Conservation (phyloP, 257 asterid genomes). For the Parsonsia alboflavescens region DNA sequence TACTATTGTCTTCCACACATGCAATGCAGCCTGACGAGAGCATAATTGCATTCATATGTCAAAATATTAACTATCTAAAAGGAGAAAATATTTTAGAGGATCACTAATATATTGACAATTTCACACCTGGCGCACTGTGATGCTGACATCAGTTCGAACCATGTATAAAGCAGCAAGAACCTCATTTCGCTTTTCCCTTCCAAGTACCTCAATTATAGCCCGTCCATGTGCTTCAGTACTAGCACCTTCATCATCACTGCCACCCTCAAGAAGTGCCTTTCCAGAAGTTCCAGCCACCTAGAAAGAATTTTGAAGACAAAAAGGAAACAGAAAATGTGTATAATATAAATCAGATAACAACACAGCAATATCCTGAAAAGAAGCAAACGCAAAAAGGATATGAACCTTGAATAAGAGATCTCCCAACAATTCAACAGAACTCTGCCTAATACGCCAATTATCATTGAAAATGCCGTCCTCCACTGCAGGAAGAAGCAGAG, state of each 20-base stretch:
- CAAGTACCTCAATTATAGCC: slow-evolving; percentile 97
- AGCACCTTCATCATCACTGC: slow-evolving; percentile 99
- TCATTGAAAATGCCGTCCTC: slow-evolving; percentile 99
- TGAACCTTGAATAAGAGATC: slow-evolving; percentile 95
- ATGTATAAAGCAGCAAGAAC: slow-evolving; percentile 97
- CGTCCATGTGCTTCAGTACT: slow-evolving; percentile 99
- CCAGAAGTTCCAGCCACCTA: slow-evolving; percentile 99
- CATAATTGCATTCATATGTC: slow-evolving; percentile 14
- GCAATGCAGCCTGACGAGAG: slow-evolving; percentile 81
- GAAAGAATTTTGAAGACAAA: slow-evolving; percentile 6
- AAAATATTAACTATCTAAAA: slow-evolving; percentile 19
- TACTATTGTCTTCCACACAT: slow-evolving; percentile 99
- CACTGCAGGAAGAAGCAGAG: slow-evolving; percentile 95
- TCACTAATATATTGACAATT: slow-evolving; percentile 11
- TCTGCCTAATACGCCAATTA: slow-evolving; percentile 98
- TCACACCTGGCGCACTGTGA: slow-evolving; percentile 95
- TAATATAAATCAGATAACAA: slow-evolving; percentile 9
- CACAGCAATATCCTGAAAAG: slow-evolving; percentile 10
- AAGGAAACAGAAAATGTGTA: slow-evolving; percentile 1
- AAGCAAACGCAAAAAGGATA: slow-evolving; percentile 9
- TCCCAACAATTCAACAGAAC: slow-evolving; percentile 96
- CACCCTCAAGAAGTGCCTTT: slow-evolving; percentile 98
- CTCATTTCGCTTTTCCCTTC: slow-evolving; percentile 94
- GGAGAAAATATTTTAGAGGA: slow-evolving; percentile 20
- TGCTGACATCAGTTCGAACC: slow-evolving; percentile 96